Percentiles rank a stretch among this genome's conserved stretches.
Conservation (phyloP, 2,329 filamentous ascomycete species). For the Juglanconis juglandina region DNA sequence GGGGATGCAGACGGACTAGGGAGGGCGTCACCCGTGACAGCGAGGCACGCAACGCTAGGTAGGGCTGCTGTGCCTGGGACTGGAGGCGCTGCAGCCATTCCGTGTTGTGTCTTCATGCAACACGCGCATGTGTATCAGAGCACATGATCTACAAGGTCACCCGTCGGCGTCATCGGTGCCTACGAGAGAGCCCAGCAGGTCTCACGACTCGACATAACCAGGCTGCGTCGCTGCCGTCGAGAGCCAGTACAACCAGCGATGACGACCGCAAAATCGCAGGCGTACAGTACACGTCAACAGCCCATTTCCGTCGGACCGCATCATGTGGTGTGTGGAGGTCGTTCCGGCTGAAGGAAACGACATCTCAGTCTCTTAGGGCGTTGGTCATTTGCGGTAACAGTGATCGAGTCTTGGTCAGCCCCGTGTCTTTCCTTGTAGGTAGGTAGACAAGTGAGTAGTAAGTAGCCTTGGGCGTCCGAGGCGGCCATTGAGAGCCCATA, state of each 20-base stretch:
- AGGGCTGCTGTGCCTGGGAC: not conserved
- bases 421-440: no score
- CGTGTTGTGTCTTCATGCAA: not conserved
- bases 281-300: no score
- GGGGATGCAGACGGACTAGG: constrained; percentile 25
- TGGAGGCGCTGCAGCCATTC: not conserved
- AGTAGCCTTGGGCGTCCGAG: not conserved
- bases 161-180: not conserved
- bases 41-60: no score
- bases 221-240: no score
- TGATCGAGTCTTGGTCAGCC: not conserved
- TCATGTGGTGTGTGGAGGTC: no score
- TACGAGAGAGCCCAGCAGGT: not conserved
- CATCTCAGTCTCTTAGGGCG: not conserved
- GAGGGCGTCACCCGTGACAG: no score
- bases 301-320: no score
- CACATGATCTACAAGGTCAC: not conserved
- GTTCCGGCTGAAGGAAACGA: not conserved
- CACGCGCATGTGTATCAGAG: not conserved
- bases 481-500: not conserved
- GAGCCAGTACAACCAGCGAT: no score
- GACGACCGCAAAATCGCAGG: no score
- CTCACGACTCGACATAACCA: no score
- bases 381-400: not conserved
- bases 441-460: no score